phyloP scores from a whole-genome alignment of 1,139 yeast species.

The Hansenula sp. region DNA sequence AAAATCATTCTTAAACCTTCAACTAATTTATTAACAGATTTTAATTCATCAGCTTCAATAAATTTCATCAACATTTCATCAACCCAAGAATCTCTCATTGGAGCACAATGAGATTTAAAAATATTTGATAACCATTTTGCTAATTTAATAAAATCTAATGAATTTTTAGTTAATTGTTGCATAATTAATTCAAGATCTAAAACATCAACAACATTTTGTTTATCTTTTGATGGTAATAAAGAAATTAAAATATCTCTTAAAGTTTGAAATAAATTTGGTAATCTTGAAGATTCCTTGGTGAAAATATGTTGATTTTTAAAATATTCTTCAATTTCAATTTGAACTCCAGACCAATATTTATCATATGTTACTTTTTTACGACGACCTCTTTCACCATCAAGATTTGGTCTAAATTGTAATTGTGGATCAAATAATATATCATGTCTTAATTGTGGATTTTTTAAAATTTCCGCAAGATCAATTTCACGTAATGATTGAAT shows the following conservation, averaged over 20 bases:
- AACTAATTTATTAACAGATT: slow-evolving; percentile 54
- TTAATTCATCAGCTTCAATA: slow-evolving; percentile 51
- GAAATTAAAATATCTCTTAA: slow-evolving; percentile 72
- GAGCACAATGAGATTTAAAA: slow-evolving; percentile 86
- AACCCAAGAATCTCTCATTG: slow-evolving; percentile 91
- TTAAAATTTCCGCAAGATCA: slow-evolving; percentile 82
- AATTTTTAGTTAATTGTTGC: slow-evolving; percentile 69
- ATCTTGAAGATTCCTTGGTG: slow-evolving; percentile 40
- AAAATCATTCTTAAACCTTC: slow-evolving; percentile 78
- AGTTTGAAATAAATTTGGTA: slow-evolving; percentile 68
- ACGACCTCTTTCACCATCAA: slow-evolving; percentile 86
- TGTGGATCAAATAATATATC: slow-evolving; percentile 92
- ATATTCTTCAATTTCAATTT: slow-evolving; percentile 20
- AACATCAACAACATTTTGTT: slow-evolving; percentile 62
- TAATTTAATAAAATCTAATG: slow-evolving; percentile 63
- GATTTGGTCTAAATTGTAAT: slow-evolving; percentile 85
- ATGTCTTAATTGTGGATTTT: slow-evolving; percentile 89
- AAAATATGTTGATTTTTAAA: slow-evolving; percentile 25
- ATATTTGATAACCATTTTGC: slow-evolving; percentile 69
- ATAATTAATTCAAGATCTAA: slow-evolving; percentile 74
- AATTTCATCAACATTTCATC: slow-evolving; percentile 76
- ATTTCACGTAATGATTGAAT: slow-evolving; percentile 80
- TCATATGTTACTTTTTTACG: slow-evolving; percentile 73
- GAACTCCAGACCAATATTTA: slow-evolving; percentile 76
- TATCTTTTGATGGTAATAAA: slow-evolving; percentile 75